Evolutionary conservation across 2,329 filamentous ascomycete genomes (phyloP).

Genomic region (Neofusicoccum sp.): DNA sequence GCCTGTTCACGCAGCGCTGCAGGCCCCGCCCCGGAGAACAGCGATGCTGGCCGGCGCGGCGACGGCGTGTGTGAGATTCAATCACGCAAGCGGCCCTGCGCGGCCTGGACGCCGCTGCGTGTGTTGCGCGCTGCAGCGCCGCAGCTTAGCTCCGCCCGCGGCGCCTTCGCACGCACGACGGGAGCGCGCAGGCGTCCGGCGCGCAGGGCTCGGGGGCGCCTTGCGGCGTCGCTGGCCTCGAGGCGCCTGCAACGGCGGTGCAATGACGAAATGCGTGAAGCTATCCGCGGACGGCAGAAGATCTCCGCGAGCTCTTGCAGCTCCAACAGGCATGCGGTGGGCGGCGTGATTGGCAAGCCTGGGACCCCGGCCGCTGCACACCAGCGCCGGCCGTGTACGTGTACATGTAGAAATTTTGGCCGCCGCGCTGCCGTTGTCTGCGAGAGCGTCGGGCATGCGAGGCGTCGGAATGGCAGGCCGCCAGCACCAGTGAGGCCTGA

Average conservation of each 20-base stretch:
- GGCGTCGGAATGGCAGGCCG: not conserved
- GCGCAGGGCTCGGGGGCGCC: not conserved
- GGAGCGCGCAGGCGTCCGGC: not conserved
- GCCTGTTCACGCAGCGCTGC: constrained; percentile 26
- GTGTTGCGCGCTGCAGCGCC: not conserved
- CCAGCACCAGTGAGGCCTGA: not conserved
- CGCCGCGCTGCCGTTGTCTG: not conserved
- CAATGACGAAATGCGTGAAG: constrained; percentile 12
- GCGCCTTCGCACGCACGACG: too few species aligned
- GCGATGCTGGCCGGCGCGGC: not conserved
- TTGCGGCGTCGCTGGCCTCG: not conserved
- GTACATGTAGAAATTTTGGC: not conserved
- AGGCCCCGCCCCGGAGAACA: not conserved
- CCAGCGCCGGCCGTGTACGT: not conserved
- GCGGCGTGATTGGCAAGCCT: constrained; percentile 3
- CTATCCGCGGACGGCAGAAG: constrained; percentile 8
- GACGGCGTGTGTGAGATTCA: not conserved
- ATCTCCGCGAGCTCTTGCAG: constrained; percentile 13
- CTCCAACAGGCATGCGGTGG: not conserved
- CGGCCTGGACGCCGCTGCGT: not conserved
- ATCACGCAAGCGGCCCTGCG: not conserved
- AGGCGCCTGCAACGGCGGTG: not conserved
- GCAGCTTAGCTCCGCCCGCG: too few species aligned
- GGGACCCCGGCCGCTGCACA: not conserved
- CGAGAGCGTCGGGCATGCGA: not conserved